Evolutionary conservation across 106 monocot genomes (phyloP).

Genomic region (Platanthera guangdongensis): DNA sequence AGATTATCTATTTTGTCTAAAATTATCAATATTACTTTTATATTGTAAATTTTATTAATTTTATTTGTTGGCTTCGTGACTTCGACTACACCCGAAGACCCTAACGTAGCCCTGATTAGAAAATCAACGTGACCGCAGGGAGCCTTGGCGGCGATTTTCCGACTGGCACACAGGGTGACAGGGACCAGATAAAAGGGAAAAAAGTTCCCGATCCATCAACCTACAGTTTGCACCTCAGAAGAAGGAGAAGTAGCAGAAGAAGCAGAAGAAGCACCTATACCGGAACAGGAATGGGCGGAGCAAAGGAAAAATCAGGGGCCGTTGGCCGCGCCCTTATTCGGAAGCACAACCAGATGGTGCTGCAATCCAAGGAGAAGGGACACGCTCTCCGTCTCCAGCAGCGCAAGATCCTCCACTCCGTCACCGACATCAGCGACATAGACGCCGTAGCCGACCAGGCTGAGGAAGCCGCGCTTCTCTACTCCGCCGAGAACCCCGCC

Average conservation of each 20-base stretch:
- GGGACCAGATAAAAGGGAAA: not conserved
- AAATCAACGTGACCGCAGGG: no score
- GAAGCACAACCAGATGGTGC: conserved; percentile 73
- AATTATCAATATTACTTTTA: no score
- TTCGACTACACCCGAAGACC: no score
- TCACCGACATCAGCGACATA: conserved; percentile 78
- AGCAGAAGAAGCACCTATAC: not conserved
- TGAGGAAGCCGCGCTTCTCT: conserved; percentile 33
- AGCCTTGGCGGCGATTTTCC: no score
- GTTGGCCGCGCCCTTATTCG: conserved; percentile 69
- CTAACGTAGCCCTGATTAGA: no score
- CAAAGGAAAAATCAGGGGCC: conserved; percentile 45
- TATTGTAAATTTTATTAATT: no score
- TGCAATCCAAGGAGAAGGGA: conserved; percentile 59
- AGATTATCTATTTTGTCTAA: no score
- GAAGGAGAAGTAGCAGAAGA: no score
- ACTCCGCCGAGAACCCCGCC: conserved; percentile 9
- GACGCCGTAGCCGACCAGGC: conserved; percentile 67
- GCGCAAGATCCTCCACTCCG: conserved; percentile 46
- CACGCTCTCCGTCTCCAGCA: conserved; percentile 26
- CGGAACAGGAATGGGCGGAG: conserved; percentile 30
- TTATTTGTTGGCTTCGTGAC: no score
- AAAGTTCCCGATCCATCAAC: not conserved
- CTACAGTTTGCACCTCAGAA: not conserved
- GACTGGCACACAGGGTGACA: not conserved